phyloP scores from a whole-genome alignment of 805 yeast genomes.

The Saturnispora hagleri region DNA sequence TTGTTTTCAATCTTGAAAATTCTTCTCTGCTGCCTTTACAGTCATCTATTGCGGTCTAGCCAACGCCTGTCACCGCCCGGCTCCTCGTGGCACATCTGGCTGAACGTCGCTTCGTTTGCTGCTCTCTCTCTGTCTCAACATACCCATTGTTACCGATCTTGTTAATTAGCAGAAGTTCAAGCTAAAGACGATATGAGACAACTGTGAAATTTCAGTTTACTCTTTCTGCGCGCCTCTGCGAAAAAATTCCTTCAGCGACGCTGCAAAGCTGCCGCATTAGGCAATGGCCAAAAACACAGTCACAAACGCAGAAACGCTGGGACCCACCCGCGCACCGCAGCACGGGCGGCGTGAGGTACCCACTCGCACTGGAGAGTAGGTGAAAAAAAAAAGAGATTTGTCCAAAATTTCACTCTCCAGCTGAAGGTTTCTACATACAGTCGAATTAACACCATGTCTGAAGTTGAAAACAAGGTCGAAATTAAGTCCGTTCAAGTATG shows the following conservation, averaged over 20 bases:
- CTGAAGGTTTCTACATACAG: background rate
- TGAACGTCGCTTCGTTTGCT: too few species aligned
- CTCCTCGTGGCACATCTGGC: too few species aligned
- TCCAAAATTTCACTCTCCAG: background rate
- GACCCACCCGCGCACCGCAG: conserved; percentile 8
- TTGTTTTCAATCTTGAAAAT: background rate
- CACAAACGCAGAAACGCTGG: background rate
- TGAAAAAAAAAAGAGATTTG: conserved; percentile 1
- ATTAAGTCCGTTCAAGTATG: conserved; percentile 82
- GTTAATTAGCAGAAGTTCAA: background rate
- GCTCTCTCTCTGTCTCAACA: background rate
- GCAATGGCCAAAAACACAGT: background rate
- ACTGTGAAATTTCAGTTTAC: background rate
- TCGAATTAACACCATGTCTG: conserved; percentile 28
- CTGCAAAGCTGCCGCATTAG: background rate
- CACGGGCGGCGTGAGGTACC: background rate
- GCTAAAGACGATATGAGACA: background rate
- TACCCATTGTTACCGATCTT: conserved; percentile 12
- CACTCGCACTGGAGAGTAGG: background rate
- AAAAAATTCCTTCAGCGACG: background rate
- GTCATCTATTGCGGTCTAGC: too few species aligned
- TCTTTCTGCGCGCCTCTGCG: background rate
- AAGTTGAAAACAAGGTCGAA: conserved; percentile 20
- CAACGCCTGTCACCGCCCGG: too few species aligned
- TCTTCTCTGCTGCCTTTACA: too few species aligned